Evolutionary conservation across 2,329 filamentous ascomycete species (phyloP).

Genomic region (Teratosphaeria destructans): DNA sequence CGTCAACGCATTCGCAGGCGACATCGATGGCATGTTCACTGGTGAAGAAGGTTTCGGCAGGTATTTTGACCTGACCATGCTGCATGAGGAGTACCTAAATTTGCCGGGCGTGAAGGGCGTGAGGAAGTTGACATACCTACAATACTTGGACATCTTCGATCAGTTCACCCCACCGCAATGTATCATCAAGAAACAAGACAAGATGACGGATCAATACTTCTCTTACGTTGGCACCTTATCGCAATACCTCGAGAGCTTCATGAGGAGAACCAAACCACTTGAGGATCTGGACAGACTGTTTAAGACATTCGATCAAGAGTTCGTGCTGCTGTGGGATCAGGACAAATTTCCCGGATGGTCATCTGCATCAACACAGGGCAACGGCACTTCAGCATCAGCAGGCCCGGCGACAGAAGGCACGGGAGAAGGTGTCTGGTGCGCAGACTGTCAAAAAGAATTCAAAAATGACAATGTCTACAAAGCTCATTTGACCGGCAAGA

Average conservation of each 20-base stretch:
- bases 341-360: constrained; percentile 71
- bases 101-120: constrained; percentile 64
- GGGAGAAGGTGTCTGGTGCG: constrained; percentile 72
- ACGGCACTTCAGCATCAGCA: constrained; percentile 12
- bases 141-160: constrained; percentile 89
- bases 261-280: constrained; percentile 72
- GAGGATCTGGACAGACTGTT: constrained; percentile 78
- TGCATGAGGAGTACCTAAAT: constrained; percentile 85
- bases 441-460: constrained; percentile 88
- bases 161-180: constrained; percentile 65
- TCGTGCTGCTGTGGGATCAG: constrained; percentile 70
- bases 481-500: constrained; percentile 78
- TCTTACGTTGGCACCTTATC: constrained; percentile 73
- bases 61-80: constrained; percentile 76
- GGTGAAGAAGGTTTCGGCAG: constrained; percentile 90
- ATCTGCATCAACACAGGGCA: constrained; percentile 33
- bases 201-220: constrained; percentile 88
- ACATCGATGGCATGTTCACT: constrained; percentile 86
- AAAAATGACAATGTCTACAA: constrained; percentile 93
- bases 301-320: constrained; percentile 67
- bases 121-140: constrained; percentile 67
- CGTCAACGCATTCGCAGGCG: constrained; percentile 30
- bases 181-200: constrained; percentile 68
- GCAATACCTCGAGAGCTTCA: constrained; percentile 77
- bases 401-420: constrained; percentile 42